Conservation (phyloP, 1,139 yeast genomes). For the Geotrichum siamense region DNA sequence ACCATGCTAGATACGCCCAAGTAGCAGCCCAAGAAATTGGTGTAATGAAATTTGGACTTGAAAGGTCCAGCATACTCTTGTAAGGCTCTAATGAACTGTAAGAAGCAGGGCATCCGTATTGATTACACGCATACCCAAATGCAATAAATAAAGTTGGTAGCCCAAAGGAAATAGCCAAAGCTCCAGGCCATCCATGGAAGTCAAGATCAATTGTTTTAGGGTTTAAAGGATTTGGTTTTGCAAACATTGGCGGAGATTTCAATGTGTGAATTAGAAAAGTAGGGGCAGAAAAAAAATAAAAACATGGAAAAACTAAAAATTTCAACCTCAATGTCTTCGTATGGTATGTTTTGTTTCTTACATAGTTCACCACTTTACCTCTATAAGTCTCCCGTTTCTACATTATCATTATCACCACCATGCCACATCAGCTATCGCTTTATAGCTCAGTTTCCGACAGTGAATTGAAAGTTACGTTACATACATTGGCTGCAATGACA, state of each 20-base stretch:
- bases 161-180: constrained; percentile 54
- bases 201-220: constrained; percentile 67
- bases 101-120: constrained; percentile 31
- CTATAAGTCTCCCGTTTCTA: no score
- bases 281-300: no score
- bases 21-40: constrained; percentile 42
- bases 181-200: constrained; percentile 74
- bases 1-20: constrained; percentile 70
- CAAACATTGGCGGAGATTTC: constrained; percentile 4
- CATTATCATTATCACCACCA: constrained; percentile 19
- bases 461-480: constrained; percentile 32
- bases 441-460: constrained; percentile 29
- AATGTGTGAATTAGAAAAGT: no score
- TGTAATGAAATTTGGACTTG: constrained; percentile 12
- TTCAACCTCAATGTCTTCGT: no score
- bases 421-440: constrained; percentile 36
- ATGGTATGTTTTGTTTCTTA: no score
- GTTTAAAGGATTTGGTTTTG: constrained; percentile 40
- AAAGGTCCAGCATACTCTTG: constrained; percentile 13
- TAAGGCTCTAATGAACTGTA: constrained; percentile 23
- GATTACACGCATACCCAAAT: constrained; percentile 45
- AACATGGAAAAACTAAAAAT: no score
- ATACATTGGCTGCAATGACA: constrained; percentile 32
- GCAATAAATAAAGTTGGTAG: constrained; percentile 57
- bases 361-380: no score